Conservation (phyloP, 2,329 filamentous ascomycete species). For the Clonostachys rosea region DNA sequence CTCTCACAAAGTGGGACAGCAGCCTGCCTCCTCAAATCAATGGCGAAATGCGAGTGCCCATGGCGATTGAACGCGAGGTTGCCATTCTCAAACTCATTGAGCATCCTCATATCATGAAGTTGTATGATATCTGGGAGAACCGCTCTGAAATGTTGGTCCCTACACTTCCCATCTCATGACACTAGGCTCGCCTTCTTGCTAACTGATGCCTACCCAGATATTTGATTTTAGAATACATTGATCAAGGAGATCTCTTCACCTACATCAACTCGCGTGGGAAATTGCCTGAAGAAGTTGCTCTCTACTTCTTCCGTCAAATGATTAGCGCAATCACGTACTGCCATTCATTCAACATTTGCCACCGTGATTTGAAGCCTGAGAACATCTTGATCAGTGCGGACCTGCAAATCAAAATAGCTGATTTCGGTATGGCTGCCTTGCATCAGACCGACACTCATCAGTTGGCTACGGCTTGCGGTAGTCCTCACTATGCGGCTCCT, state of each 20-base stretch:
- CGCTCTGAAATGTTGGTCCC: constrained; percentile 77
- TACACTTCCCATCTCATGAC: background rate
- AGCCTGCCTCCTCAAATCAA: constrained; percentile 48
- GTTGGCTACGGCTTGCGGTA: constrained; percentile 87
- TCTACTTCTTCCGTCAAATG: constrained; percentile 88
- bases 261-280: constrained; percentile 73
- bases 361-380: constrained; percentile 94
- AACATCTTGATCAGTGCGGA: constrained; percentile 83
- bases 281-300: constrained; percentile 74
- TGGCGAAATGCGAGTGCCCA: constrained; percentile 69
- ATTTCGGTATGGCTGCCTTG: constrained; percentile 96
- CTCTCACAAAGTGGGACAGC: constrained; percentile 70
- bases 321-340: constrained; percentile 90
- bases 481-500: constrained; percentile 93
- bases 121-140: constrained; percentile 98
- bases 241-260: constrained; percentile 74
- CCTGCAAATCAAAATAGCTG: constrained; percentile 84
- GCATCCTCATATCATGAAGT: constrained; percentile 88
- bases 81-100: constrained; percentile 96
- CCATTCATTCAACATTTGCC: constrained; percentile 91
- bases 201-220: constrained; percentile 54
- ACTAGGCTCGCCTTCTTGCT: background rate
- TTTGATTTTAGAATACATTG: constrained; percentile 87
- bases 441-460: constrained; percentile 74
- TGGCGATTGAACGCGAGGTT: constrained; percentile 90